A percentile compares a stretch with the other conserved stretches of the same genome.
Evolutionary conservation across 768 basidiomycete genomes (phyloP).

Genomic region (Lactarius hatsudake): DNA sequence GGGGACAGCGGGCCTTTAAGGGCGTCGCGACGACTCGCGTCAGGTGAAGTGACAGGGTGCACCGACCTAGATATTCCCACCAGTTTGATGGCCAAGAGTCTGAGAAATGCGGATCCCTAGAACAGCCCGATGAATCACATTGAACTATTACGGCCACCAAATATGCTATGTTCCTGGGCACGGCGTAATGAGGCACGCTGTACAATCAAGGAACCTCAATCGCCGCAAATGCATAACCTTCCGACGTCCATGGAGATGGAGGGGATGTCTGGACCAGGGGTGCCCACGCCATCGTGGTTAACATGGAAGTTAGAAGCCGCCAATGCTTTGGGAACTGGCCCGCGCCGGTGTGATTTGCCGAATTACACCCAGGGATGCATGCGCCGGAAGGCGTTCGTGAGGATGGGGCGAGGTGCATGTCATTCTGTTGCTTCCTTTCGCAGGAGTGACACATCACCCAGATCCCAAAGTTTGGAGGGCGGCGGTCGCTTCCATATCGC

Average conservation of each 20-base stretch:
- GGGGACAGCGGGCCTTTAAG: slow-evolving; percentile 17
- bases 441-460: not conserved
- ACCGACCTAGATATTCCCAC: slow-evolving; percentile 4
- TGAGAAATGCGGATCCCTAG: slow-evolving; percentile 2
- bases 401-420: not conserved
- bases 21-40: not conserved
- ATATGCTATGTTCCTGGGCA: slow-evolving; percentile 8
- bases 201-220: slow-evolving; percentile 10
- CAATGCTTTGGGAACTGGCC: slow-evolving; percentile 5
- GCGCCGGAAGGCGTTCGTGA: not conserved
- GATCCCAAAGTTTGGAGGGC: not conserved
- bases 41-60: not conserved
- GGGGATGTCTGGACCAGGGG: slow-evolving; percentile 6
- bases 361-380: not conserved
- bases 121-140: slow-evolving; percentile 7
- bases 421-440: slow-evolving; percentile 2
- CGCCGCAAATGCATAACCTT: slow-evolving; percentile 19
- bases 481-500: not conserved
- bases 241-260: slow-evolving; percentile 24
- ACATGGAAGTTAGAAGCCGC: slow-evolving; percentile 9
- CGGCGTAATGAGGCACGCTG: slow-evolving; percentile 7
- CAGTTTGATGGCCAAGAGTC: slow-evolving; percentile 1
- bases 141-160: slow-evolving; percentile 13
- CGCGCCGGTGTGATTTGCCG: slow-evolving; percentile 2
- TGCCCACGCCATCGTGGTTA: not conserved